Base-by-base conservation (phyloP, 2,329 filamentous ascomycete species). In the Aspergillus sp. region DNA sequence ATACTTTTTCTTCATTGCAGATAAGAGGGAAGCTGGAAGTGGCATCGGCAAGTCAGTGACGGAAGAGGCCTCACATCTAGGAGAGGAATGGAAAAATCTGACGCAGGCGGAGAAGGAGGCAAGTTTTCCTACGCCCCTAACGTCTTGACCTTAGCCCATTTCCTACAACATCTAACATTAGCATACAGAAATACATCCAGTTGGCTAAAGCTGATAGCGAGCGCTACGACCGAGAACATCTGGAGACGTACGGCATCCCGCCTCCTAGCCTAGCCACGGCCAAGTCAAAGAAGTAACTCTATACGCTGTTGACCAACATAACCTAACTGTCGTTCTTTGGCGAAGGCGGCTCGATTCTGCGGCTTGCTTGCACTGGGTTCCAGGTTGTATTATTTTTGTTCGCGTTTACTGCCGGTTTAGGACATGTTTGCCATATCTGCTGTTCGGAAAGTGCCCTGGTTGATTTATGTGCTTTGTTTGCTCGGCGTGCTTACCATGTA, bases 11-110 rank as follows among this genome's bases (percentile, higher is more conserved):
- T 90, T 85, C 74, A 38, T 63, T 47, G 67, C 58, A 28, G 83
- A 85, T 13, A 79, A 84, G 57, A 28, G 83, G 85, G 13, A 79
- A 84, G 57, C 62, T 69, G 22, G 87, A 88, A 55, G 79, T 60
- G 75, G 80, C 51, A 79, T 87, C 60, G 7, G 57, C 0, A 41
- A 41, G 34, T 41, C 34, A 15, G 0, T 77, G 0, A 2, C 4
- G 0, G 83, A 88, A 3, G 56, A 62, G n/a, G 17, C 48, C 19
- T 7, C 47, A 7, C 64, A 58, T 8, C 56, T 69, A 30, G 55
- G 59, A 5, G 57, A 64, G 11, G 70, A 74, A 57, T 77, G 71
- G 72, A 69, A 66, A 19, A 59, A 28, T 8, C 11, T 76, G 62
- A 67, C 73, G 3, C 64, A 71, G 4, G 49, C 65, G 2, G 77